Evolutionary conservation across 768 basidiomycete species (phyloP).

Genomic region (Naganishia onofrii): DNA sequence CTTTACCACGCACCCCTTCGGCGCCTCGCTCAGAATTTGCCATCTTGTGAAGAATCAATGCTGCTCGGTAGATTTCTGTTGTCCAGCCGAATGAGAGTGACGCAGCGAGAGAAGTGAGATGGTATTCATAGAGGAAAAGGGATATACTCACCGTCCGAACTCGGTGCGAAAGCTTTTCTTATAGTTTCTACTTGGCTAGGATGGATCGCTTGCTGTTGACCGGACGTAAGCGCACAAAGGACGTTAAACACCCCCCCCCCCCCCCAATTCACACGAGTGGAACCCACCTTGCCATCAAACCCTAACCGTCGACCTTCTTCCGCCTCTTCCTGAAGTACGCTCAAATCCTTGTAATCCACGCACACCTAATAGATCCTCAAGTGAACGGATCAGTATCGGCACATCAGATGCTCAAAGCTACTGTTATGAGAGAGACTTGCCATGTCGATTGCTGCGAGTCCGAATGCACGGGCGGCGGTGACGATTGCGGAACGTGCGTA

Average conservation of each 20-base stretch:
- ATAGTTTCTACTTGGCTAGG: slow-evolving; percentile 76
- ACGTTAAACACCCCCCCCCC: background rate
- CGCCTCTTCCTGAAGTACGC: slow-evolving; percentile 69
- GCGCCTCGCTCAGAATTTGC: slow-evolving; percentile 63
- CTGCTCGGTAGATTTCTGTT: slow-evolving; percentile 75
- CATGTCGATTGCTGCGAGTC: slow-evolving; percentile 85
- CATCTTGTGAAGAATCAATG: slow-evolving; percentile 67
- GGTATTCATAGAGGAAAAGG: slow-evolving; percentile 1
- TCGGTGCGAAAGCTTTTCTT: slow-evolving; percentile 75
- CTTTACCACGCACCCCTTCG: slow-evolving; percentile 65
- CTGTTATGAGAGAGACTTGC: slow-evolving; percentile 53
- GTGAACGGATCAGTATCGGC: slow-evolving; percentile 7
- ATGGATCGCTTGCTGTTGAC: slow-evolving; percentile 83
- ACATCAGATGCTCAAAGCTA: background rate
- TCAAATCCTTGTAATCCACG: slow-evolving; percentile 74
- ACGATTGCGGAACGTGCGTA: slow-evolving; percentile 80
- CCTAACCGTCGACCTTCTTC: slow-evolving; percentile 75
- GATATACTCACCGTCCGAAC: slow-evolving; percentile 59
- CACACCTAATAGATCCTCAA: slow-evolving; percentile 62
- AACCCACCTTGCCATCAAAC: slow-evolving; percentile 79
- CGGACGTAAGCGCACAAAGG: background rate
- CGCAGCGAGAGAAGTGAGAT: background rate
- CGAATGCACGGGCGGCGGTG: slow-evolving; percentile 76
- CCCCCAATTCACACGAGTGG: background rate
- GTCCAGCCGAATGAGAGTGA: background rate